Evolutionary conservation across 2,329 filamentous ascomycete species (phyloP), one percentile per base, ranked within the genome.

Genomic region (Sphaerostilbella broomeana): DNA sequence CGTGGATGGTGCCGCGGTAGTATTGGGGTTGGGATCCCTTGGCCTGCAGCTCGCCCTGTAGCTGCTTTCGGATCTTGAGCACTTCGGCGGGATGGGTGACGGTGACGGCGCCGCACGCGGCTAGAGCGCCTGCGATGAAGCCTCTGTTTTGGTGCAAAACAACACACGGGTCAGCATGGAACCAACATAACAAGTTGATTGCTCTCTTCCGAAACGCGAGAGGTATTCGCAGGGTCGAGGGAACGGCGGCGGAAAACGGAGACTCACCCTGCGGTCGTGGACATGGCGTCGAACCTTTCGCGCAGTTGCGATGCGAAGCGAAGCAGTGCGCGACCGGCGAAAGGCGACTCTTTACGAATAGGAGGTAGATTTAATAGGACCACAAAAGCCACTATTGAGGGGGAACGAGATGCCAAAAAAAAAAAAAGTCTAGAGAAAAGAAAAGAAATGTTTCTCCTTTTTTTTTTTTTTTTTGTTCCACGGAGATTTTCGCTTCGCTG

Each of bases 71-170:
- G 60, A 97, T 97, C 77, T 98, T 98, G 61, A 98, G 88, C 10
- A 90, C 97, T 68, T 98, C 92, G 68, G 97, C 97, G 42, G 89
- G 89, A 65, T 98, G 92, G 35, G 92, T 97, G 50, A 94, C 89
- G 27, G 90, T 97, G 42, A 98, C 92, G 49, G 92, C 92, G 58
- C 92, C 92, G 67, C 90, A 97, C 50, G 92, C 92, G 59, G 92
- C 92, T 58, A 98, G 85, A 60, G 92, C 92, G 60, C 92, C 92
- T 42, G 92, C 90, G 56, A 97, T 79, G 71, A 98, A 98, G 46
- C 88, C 86, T 51, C 89, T 79, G 53, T 13, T 22, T 1, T n/a
- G n/a, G n/a, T n/a, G n/a, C n/a, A n/a, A n/a, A n/a, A n/a, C n/a
- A n/a, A n/a, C n/a, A n/a, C n/a, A n/a, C n/a, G n/a, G n/a, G n/a